Base-by-base conservation (phyloP, 306 rosid genomes). In the Begonia fuchsioides region DNA sequence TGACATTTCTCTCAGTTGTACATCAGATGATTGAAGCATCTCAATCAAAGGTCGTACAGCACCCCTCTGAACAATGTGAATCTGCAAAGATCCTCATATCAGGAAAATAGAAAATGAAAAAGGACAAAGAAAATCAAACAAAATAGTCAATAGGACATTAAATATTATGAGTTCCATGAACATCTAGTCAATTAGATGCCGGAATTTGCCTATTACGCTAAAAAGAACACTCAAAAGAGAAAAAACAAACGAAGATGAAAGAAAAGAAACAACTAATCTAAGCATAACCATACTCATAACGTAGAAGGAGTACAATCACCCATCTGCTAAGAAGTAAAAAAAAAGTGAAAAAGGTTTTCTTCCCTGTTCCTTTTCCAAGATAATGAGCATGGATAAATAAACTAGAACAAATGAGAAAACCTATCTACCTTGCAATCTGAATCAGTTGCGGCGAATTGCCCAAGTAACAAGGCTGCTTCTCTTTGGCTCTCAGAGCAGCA, bases 371-470 rank as follows among this genome's bases (percentile, higher is more conserved):
- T 44, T 26, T 55, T 20, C 15, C 17, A 16, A 47, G 39, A 7
- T 48, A 8, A 20, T 39, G 17, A 3, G 26, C 7, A 13, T 47
- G 55, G 19, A 38, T 39, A 18, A 38, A 46, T n/a, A 58, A 54
- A 56, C 20, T 15, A 20, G 32, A 39, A 59, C 17, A 17, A 39
- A 55, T 44, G 47, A 50, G 61, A 57, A 15, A 47, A 13, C 43
- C 18, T 45, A 61, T 53, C 56, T 64, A 85, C 98, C 92, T 90
- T 90, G 67, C 98, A 85, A 62, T 85, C 98, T 32, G 95, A 90
- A 77, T 90, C 98, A 38, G 98, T 90, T 41, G 98, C 95, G 14
- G 98, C 98, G 59, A 90, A 90, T 64, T 90, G 98, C 50, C 98
- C 98, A 66, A 90, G 92, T 63, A 90, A 77, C 76, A 90, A 71